phyloP scores from a whole-genome alignment of 352 stramenopile genomes.

The Phytophthora quininea region DNA sequence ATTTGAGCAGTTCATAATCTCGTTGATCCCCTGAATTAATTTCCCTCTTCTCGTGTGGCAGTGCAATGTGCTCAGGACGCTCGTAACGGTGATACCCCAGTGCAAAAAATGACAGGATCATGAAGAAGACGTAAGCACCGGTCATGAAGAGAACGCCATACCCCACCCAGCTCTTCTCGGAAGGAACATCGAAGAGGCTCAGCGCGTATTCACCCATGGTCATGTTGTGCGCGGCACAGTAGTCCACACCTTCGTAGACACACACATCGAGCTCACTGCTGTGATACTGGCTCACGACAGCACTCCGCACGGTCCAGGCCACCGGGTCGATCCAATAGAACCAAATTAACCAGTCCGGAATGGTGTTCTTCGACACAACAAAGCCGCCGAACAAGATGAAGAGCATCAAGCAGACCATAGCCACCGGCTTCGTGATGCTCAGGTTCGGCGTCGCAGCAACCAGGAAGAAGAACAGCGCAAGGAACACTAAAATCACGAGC shows the following conservation, averaged over 20 bases:
- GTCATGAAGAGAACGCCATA: constrained; percentile 28
- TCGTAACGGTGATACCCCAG: constrained; percentile 32
- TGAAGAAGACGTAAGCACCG: constrained; percentile 32
- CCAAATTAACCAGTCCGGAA: constrained; percentile 36
- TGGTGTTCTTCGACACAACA: constrained; percentile 40
- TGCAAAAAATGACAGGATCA: constrained; percentile 22
- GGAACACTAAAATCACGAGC: constrained; percentile 41
- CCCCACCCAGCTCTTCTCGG: constrained; percentile 21
- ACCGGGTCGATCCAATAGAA: constrained; percentile 51
- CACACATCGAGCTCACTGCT: constrained; percentile 25
- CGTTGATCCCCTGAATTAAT: not conserved
- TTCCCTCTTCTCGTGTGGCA: constrained; percentile 12
- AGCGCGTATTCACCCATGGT: constrained; percentile 48
- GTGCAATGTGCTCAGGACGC: constrained; percentile 22
- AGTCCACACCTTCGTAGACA: constrained; percentile 34
- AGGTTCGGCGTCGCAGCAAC: constrained; percentile 27
- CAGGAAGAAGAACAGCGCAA: constrained; percentile 33
- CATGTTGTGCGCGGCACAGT: constrained; percentile 32
- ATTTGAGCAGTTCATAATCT: constrained; percentile 23
- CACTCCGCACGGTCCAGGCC: constrained; percentile 23
- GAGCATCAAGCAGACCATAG: constrained; percentile 44
- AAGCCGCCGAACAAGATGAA: constrained; percentile 54
- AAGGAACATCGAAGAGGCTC: constrained; percentile 25
- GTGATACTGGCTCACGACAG: constrained; percentile 40
- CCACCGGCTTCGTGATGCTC: constrained; percentile 45